Evolutionary conservation across 768 basidiomycete species (phyloP), one percentile per base, ranked within the genome.

Genomic region (Hygrophorus pudorinus): DNA sequence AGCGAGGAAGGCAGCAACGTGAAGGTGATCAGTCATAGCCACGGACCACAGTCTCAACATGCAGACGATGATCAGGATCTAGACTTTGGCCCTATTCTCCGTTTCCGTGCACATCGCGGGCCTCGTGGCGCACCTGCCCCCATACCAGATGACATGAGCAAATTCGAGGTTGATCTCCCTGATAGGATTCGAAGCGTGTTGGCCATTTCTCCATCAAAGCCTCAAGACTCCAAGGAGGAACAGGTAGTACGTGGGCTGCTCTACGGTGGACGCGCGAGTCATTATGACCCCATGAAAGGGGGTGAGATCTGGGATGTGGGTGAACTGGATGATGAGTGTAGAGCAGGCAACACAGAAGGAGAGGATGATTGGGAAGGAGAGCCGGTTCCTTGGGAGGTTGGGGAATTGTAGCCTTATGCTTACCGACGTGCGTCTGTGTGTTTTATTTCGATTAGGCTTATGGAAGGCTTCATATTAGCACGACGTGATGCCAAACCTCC

Each of bases 331-430:
- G 59, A 59, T 34, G 56, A 49, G 6, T 56, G 57, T 21, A 46
- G 42, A 38, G n/a, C n/a, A n/a, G 30, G 14, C 11, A 53, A 62
- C 33, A 56, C 54, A 17, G 75, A 71, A 39, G 67, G 60, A 24
- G 78, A 76, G 53, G 73, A 75, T 34, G 80, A 81, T 50, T 89
- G 86, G 86, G 86, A 87, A 61, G 78, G 81, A 29, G 85, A 87
- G 59, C 80, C 81, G 30, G 72, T 87, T 29, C 81, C 85, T 48
- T 89, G 86, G 86, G 83, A 83, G 61, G 69, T 76, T 7, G 86
- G 78, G 42, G 86, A 86, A 53, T 53, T 89, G 60, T 87, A 72
- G 58, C 18, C 17, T 21, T 18, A 29, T 43, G 42, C 21, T 17
- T 24, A 24, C 24, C 34, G 6, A 44, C 29, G 12, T 14, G 18